A percentile compares a stretch with the other conserved stretches of the same genome.
Conservation (phyloP, 768 basidiomycete genomes). For the Gloeostereum incarnatum region DNA sequence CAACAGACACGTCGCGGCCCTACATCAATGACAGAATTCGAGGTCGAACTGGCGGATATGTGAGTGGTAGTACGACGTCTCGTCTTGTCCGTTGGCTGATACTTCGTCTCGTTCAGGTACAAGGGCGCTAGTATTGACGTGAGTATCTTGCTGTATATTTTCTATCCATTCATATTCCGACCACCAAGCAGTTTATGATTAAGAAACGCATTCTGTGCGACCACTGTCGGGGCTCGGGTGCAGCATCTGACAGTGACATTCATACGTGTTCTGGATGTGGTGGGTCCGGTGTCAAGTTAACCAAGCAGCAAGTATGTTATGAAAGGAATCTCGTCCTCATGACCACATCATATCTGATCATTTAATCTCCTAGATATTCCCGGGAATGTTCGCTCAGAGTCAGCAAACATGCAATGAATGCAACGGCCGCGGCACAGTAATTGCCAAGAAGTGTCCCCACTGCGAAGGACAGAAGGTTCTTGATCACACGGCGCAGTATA, state of each 20-base stretch:
- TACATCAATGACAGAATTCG: slow-evolving; percentile 71
- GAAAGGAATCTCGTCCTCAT: neutral
- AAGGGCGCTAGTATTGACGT: slow-evolving; percentile 81
- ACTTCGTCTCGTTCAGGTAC: slow-evolving; percentile 58
- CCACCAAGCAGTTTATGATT: slow-evolving; percentile 67
- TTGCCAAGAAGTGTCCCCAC: slow-evolving; percentile 71
- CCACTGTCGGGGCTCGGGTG: slow-evolving; percentile 93
- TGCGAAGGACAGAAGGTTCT: slow-evolving; percentile 78
- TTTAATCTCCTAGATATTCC: slow-evolving; percentile 52
- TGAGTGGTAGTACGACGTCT: slow-evolving; percentile 21
- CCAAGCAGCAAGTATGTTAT: slow-evolving; percentile 61
- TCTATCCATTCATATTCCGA: slow-evolving; percentile 6
- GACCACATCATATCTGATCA: neutral
- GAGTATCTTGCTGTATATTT: slow-evolving; percentile 19
- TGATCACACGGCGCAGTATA: slow-evolving; percentile 73
- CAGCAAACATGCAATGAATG: slow-evolving; percentile 82
- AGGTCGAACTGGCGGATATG: slow-evolving; percentile 83
- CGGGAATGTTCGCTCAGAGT: slow-evolving; percentile 90
- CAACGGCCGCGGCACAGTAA: slow-evolving; percentile 71
- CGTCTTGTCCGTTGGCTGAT: slow-evolving; percentile 5
- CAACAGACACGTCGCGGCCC: slow-evolving; percentile 71
- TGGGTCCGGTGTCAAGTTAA: slow-evolving; percentile 78
- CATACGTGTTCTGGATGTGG: slow-evolving; percentile 80
- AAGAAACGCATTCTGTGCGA: slow-evolving; percentile 91
- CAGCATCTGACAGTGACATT: slow-evolving; percentile 81